phyloP scores from a whole-genome alignment of 139 green algal genomes.

The Nannochloris sp. region DNA sequence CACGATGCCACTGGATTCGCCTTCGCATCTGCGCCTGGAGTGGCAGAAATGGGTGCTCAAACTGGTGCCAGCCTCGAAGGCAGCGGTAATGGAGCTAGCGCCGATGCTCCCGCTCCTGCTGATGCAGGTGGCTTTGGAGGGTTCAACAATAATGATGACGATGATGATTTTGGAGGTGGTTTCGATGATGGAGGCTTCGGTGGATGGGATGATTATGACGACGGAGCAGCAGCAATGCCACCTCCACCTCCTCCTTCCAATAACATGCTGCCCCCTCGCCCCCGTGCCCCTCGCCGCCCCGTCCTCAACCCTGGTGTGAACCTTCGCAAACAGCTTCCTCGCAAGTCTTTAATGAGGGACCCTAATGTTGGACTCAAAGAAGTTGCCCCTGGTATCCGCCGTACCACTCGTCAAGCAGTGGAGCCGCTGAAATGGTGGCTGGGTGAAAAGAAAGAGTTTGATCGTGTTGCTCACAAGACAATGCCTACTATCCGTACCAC shows the following conservation, averaged over 20 bases:
- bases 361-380: conserved; percentile 15
- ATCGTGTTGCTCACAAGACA: conserved; percentile 20
- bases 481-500: conserved; percentile 27
- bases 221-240: background rate
- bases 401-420: conserved; percentile 3
- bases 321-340: conserved; percentile 24
- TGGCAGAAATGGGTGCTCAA: conserved; percentile 4
- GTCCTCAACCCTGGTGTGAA: conserved; percentile 9
- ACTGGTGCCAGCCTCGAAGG: conserved; percentile 8
- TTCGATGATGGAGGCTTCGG: background rate
- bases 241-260: background rate
- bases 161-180: background rate
- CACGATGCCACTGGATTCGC: too few species aligned
- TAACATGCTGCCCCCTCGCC: background rate
- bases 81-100: background rate
- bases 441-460: conserved; percentile 24
- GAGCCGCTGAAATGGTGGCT: conserved; percentile 34
- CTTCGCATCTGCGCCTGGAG: background rate
- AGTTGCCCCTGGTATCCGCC: conserved; percentile 18
- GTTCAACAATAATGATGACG: background rate
- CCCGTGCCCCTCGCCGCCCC: background rate
- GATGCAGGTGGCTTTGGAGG: background rate
- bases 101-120: too few species aligned
- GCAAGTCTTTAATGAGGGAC: conserved; percentile 7
- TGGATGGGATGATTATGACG: conserved; percentile 7